Evolutionary conservation across 805 yeast genomes (phyloP), one percentile per base, ranked within the genome.

Genomic region (Yamadazyma laniorum): DNA sequence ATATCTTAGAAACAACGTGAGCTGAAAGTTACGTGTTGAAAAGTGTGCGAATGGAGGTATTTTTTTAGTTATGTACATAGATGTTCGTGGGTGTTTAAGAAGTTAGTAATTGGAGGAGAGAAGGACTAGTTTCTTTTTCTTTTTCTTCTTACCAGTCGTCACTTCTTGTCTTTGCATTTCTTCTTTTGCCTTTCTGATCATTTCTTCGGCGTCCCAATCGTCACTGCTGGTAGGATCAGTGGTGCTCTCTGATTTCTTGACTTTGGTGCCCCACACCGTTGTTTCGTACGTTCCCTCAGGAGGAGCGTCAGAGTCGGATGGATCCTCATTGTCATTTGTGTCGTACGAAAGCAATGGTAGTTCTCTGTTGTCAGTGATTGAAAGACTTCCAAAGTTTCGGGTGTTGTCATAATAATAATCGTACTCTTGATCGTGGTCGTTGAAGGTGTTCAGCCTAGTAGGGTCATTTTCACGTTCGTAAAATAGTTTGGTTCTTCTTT

Each of bases 261-360:
- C 75, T 37, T 61, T 67, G 1, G 93, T 85, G 0, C 95, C 95
- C 95, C 95, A 85, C 3, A 85, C 79, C 0, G 93, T 81, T 1
- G 77, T 74, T 27, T 68, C 65, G 38, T 53, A 61, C 9, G 32
- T 12, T 8, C n/a, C 23, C 5, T 34, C 32, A 6, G 29, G 6
- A 4, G 26, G 13, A 9, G 31, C 25, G 16, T 37, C 42, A 2
- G 34, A 35, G 9, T 29, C 35, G 4, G 34, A 32, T 2, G 32
- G 35, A 2, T 39, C 46, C 3, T 35, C 44, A 3, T 44, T 43
- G 1, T 43, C 38, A 19, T 28, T 8, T 5, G 28, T 21, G 2
- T 26, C 29, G 15, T n/a, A 13, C 8, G 32, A 28, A n/a, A 70
- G 56, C 12, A 59, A 54, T 8, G 70, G 69, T 15, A 65, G 48